These are phyloP conservation scores for Pyrus hybrid DNA, from an alignment of 331 rosid species.

Conservation along the genomic window DNA sequence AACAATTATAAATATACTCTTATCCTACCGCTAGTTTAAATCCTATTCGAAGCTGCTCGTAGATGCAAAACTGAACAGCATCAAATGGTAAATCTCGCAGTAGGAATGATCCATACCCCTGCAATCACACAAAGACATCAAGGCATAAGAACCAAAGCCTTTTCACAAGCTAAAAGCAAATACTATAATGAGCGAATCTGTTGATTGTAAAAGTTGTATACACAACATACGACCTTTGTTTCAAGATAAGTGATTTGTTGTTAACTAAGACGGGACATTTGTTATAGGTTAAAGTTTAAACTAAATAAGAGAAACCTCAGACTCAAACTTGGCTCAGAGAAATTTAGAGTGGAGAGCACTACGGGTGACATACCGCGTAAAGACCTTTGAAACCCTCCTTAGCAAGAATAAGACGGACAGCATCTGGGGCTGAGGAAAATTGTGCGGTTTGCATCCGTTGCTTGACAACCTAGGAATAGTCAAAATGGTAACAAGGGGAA, in stretches of 20 bases:
- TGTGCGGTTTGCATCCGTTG: slow-evolving; percentile 45
- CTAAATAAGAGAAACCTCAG: neutral
- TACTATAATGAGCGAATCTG: neutral
- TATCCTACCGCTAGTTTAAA: slow-evolving; percentile 62
- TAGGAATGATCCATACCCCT: slow-evolving; percentile 82
- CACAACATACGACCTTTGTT: neutral
- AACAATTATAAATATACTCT: neutral
- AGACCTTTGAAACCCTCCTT: slow-evolving; percentile 54
- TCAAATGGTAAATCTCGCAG: slow-evolving; percentile 87
- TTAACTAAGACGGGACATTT: neutral
- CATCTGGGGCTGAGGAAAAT: slow-evolving; percentile 29
- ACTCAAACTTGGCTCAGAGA: neutral
- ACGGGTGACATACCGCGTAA: slow-evolving; percentile 37
- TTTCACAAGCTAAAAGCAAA: neutral
- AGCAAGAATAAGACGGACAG: slow-evolving; percentile 23
- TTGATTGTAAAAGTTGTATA: neutral
- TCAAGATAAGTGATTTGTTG: neutral
- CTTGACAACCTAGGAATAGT: slow-evolving; percentile 45
- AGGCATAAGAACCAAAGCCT: neutral
- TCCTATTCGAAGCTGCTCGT: slow-evolving; percentile 78
- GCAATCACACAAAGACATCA: slow-evolving; percentile 14
- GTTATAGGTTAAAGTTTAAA: neutral
- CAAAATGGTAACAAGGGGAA: slow-evolving; percentile 17
- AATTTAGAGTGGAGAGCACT: slow-evolving; percentile 9
- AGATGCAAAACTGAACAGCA: slow-evolving; percentile 74